Base-by-base conservation (phyloP, 1,284 basidiomycete genomes). In the Apiotrichum sp. region DNA sequence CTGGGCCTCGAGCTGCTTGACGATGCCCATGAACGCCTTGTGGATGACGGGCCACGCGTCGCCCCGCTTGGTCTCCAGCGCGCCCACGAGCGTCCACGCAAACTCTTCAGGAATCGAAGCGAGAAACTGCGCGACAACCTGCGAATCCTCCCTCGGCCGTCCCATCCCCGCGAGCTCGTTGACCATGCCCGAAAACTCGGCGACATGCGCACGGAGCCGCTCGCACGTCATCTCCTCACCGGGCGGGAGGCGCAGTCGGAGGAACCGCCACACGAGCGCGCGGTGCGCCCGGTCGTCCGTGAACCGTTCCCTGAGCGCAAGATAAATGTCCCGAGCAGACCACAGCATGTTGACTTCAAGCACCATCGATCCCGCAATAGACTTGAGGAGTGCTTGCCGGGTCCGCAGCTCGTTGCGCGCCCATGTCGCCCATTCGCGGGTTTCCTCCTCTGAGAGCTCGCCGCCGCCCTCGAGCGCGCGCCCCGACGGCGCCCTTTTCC, bases 281-380 rank as follows among this genome's bases (percentile, higher is more conserved):
- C 49, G 49, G 49, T 50, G 49, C 31, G 49, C 49, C 4, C 49
- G 49, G 49, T 42, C 40, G 49, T 42, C 39, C 10, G 49, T 50
- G 49, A 32, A 50, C 40, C 39, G 49, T 6, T 34, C 32, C 32
- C 14, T 9, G 3, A 50, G 40, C 31, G 39, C 9, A 3, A n/a
- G 9, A 36, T 50, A 50, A 32, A 50, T 41, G 31, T 50, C 49
- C 5, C 34, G 16, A 1, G 49, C 9, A 2, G 40, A 42, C 49
- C 49, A 50, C 7, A 34, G 40, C 22, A 10, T 32, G 31, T 41
- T 41, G 32, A 50, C 14, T n/a, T 41, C 49, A 6, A 35, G 9
- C n/a, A 50, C 6, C 16, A 50, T 14, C n/a, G 49, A 16, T 31
- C 32, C 22, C 6, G 22, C 38, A 22, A 50, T 32, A 4, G 31